Base-by-base conservation (phyloP, 1,139 yeast genomes). In the Taphrina confusa region DNA sequence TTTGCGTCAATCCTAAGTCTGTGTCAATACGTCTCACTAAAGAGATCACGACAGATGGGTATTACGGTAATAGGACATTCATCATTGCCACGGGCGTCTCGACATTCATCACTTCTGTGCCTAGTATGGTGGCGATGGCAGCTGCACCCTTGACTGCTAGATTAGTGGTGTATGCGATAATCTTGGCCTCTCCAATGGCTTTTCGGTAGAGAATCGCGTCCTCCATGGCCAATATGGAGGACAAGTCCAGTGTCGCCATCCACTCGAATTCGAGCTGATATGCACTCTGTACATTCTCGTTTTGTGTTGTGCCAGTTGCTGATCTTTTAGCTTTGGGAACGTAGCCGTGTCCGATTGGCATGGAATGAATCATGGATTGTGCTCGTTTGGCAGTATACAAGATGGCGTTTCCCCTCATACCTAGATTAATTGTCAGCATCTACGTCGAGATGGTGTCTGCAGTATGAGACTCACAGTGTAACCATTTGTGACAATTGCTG, bases 401-500 rank as follows among this genome's bases (percentile, higher is more conserved):
- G 20, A 83, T 74, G 0, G 87, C 85, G 65, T 80, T 77, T 0
- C 83, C 81, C 54, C 82, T 1, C 90, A 87, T 22, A 78, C 77
- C 65, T 69, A 23, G 6, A 36, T 74, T 91, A 91, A 85, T 68
- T 85, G 25, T 37, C 42, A 37, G 42, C 23, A 12, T 12, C 18
- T 33, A 33, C 14, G 14, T 4, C 85, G 75, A 85, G 91, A n/a
- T n/a, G n/a, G n/a, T n/a, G n/a, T n/a, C n/a, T n/a, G n/a, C n/a
- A n/a, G 25, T 22, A 6, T 22, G 36, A 33, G 16, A 40, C 57
- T 2, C 30, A 52, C 57, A 16, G 25, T 14, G 28, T 2, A 34
- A 74, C 92, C 92, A 85, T 68, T 86, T 86, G 75, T 86, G 91
- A 33, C 84, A 73, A 67, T 85, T 85, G 40, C 85, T 73, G 14